Base-by-base conservation (phyloP, 176 grass and related monocot genomes). In the Ananas comosus region DNA sequence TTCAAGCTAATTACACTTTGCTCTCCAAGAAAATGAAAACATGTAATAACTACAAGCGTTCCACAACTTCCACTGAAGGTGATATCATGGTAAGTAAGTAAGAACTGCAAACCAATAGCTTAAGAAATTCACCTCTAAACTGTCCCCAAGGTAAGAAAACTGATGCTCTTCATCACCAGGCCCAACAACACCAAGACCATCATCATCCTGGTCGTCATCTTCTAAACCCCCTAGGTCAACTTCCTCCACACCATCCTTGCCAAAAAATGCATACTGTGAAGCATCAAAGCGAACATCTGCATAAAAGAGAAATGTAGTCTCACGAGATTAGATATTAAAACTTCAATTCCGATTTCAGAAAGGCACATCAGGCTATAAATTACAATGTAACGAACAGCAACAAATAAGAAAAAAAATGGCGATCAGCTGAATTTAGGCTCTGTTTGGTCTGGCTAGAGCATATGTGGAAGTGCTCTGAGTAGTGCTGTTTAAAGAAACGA, bases 201-300 rank as follows among this genome's bases (percentile, higher is more conserved):
- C n/a, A 22, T 80, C 70, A 63, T 67, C 49, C 51, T 70, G 52
- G 57, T 67, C 13, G 29, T 66, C 64, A 53, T 66, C 77, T 64
- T 71, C 77, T 68, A 80, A 54, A 11, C 78, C 70, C 53, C 78
- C 78, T 50, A 80, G 53, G 61, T 80, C 78, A 59, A 66, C 61
- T 48, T 80, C 70, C 61, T 80, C 78, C 51, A 66, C 11, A 51
- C 73, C 66, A 72, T 80, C 70, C 54, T 73, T 80, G 52, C 78
- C 78, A 49, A 80, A 80, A 57, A 80, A 80, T 56, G 49, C 29
- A 72, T 80, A 80, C 66, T 80, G 78, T 28, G 78, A 80, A 64
- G 78, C 78, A 66, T 80, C 70, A 68, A 80, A 80, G 14, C 11
- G 56, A 65, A 24, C 63, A 66, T 50, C 78, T 80, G 66, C 48